Evolutionary conservation across 1,284 basidiomycete genomes (phyloP).

Genomic region (Bondarzewia mesenterica): DNA sequence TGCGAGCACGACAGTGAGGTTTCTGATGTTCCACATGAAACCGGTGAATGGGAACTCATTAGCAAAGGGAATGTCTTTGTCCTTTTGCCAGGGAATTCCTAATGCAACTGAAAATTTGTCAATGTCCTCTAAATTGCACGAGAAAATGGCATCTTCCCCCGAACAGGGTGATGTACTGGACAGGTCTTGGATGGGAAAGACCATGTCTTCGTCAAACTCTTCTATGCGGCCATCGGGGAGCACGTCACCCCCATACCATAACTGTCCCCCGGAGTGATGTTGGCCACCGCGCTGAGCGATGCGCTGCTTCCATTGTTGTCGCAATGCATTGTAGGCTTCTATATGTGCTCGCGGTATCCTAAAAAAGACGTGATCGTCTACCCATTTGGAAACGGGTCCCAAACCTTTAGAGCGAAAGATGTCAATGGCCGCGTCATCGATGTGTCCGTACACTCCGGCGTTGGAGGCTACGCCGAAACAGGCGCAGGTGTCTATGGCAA

Average conservation of each 20-base stretch:
- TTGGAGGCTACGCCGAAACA: conserved; percentile 25
- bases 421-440: conserved; percentile 22
- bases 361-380: conserved; percentile 33
- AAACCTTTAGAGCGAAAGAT: conserved; percentile 22
- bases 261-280: conserved; percentile 1
- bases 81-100: conserved; percentile 18
- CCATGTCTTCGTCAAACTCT: conserved; percentile 14
- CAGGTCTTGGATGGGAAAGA: conserved; percentile 1
- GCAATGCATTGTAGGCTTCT: conserved; percentile 16
- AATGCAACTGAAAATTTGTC: conserved; percentile 13
- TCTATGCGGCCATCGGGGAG: conserved; percentile 8
- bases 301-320: background rate
- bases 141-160: conserved; percentile 6
- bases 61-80: conserved; percentile 16
- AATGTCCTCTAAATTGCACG: conserved; percentile 15
- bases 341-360: conserved; percentile 15
- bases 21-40: conserved; percentile 16
- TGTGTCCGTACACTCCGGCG: conserved; percentile 21
- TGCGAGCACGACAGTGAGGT: conserved; percentile 11
- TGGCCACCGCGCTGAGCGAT: conserved; percentile 13
- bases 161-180: conserved; percentile 7
- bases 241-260: conserved; percentile 5
- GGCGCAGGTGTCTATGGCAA: conserved; percentile 18
- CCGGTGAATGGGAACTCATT: conserved; percentile 14
- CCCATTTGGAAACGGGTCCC: conserved; percentile 29